Conservation (phyloP, 2,329 filamentous ascomycete species). For the Torrubiellomyces zombiae region DNA sequence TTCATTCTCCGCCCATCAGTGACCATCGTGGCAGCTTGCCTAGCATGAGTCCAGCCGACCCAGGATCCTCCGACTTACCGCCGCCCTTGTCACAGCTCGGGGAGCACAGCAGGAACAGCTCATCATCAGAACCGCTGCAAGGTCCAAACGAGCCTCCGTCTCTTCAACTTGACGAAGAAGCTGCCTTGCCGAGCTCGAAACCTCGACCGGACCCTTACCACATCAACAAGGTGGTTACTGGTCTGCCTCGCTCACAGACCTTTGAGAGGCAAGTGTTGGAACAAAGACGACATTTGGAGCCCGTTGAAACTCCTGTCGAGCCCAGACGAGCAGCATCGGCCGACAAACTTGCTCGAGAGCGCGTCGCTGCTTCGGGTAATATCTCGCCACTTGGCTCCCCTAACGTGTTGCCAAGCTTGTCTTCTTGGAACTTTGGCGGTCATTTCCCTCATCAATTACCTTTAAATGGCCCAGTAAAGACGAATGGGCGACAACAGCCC, state of each 20-base stretch:
- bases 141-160: no score
- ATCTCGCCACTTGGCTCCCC: conserved; percentile 19
- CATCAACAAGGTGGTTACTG: conserved; percentile 49
- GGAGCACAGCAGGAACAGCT: conserved; percentile 19
- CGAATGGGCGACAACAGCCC: conserved; percentile 7
- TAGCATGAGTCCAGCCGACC: no score
- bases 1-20: no score
- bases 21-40: no score
- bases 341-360: conserved; percentile 34
- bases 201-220: no score
- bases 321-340: conserved; percentile 59
- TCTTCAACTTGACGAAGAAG: no score
- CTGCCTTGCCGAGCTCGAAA: no score
- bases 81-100: conserved; percentile 16
- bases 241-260: conserved; percentile 59
- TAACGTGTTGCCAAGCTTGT: conserved; percentile 7
- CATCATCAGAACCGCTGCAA: no score
- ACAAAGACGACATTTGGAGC: conserved; percentile 53
- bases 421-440: no score
- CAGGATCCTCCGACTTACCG: no score
- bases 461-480: neutral
- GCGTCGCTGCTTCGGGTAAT: no score
- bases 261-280: conserved; percentile 77
- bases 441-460: no score
- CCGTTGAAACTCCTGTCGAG: conserved; percentile 42